Base-by-base conservation (phyloP, 2,329 filamentous ascomycete species). In the Penicillium sp. region DNA sequence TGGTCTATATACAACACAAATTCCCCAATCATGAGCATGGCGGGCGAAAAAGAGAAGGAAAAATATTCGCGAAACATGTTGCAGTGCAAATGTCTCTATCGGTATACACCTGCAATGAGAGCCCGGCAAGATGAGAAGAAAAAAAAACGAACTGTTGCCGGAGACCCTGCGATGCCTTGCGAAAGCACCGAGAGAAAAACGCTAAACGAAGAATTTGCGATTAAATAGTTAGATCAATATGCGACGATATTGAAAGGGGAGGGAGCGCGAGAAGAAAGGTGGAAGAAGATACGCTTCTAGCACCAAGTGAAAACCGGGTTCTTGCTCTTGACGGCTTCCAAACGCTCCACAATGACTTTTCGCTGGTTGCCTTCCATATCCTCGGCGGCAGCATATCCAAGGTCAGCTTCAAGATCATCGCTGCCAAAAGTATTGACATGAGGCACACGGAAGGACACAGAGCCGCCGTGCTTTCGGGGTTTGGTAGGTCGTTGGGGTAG, bases 251-350 rank as follows among this genome's bases (percentile, higher is more conserved):
- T 55, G 60, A 41, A 56, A 50, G 11, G 49, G 35, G 35, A 50
- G 9, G 41, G 50, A 54, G 54, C 10, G 27, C 4, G 33, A 35
- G n/a, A 44, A 52, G 40, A 14, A 36, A 33, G 47, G 44, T 41
- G 55, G 60, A 40, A 19, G 50, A 50, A 14, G 19, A 35, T 14
- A 31, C 41, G 50, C 50, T 60, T 58, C 80, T 80, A 98, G 81
- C 95, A 99, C 91, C 95, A 99, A 46, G 91, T 96, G 77, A 99
- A 99, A 35, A 99, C 92, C 2, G 95, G 95, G 73, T 96, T 96
- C 74, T 89, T 90, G 72, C 88, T 91, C 83, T 98, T 98, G 62
- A 99, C 95, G 60, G 94, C 90, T 81, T 99, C 95, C 59, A 99
- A 79, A 63, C 95, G 84, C 81, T 99, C 95, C 50, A 99, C 93